Evolutionary conservation across 2,329 filamentous ascomycete species (phyloP).

Genomic region (Taxawa tesnikishii): DNA sequence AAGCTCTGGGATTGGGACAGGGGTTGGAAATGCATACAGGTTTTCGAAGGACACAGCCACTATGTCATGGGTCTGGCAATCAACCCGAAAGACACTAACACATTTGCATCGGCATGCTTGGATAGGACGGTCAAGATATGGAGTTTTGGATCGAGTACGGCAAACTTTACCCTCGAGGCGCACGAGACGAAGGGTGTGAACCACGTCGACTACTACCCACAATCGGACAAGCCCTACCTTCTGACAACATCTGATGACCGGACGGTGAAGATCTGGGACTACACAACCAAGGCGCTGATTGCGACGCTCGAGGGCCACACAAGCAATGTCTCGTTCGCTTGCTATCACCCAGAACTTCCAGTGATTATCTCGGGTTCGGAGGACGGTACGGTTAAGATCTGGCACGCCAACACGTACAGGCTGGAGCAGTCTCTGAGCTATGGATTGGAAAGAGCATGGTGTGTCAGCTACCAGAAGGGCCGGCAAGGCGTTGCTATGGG

Average conservation of each 20-base stretch:
- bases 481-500: constrained; percentile 91
- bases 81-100: constrained; percentile 82
- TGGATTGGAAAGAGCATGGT: constrained; percentile 92
- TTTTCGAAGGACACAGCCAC: constrained; percentile 92
- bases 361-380: constrained; percentile 97
- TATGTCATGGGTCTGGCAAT: constrained; percentile 96
- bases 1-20: constrained; percentile 99
- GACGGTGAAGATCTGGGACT: constrained; percentile 98
- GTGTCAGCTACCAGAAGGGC: constrained; percentile 88
- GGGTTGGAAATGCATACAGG: constrained; percentile 92
- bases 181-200: constrained; percentile 97
- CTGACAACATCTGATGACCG: constrained; percentile 94
- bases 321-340: constrained; percentile 95
- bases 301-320: constrained; percentile 94
- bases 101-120: constrained; percentile 64
- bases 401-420: constrained; percentile 96
- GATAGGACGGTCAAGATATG: constrained; percentile 97
- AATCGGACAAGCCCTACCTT: constrained; percentile 66
- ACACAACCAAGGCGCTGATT: constrained; percentile 94
- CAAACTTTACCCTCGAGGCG: constrained; percentile 93
- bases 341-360: constrained; percentile 92
- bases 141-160: constrained; percentile 84
- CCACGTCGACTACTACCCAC: constrained; percentile 78
- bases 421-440: constrained; percentile 95
- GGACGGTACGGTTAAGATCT: constrained; percentile 94